Percentiles rank a stretch among this genome's conserved stretches.
phyloP scores from a whole-genome alignment of 345 rosid genomes.

The Nephelium lappaceum region DNA sequence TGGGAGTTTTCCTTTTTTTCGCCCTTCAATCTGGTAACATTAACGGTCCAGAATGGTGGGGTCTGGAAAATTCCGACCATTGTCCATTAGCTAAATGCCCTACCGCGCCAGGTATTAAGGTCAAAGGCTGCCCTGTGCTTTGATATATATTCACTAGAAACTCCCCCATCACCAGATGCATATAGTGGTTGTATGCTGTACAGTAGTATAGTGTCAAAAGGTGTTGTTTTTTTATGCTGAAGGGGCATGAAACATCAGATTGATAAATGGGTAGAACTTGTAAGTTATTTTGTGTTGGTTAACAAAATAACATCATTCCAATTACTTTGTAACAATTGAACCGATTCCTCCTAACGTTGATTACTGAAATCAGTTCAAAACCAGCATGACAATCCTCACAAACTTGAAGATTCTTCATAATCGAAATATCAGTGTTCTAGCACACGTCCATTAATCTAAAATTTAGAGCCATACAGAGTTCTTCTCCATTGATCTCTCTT shows the following conservation, averaged over 20 bases:
- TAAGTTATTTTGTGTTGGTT: too few species aligned
- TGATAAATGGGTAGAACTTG: not conserved
- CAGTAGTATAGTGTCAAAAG: not conserved
- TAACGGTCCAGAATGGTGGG: slow-evolving; percentile 58
- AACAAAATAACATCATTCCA: too few species aligned
- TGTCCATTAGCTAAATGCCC: slow-evolving; percentile 53
- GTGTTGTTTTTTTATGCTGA: not conserved
- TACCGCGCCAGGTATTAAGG: slow-evolving; percentile 41
- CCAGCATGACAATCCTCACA: too few species aligned
- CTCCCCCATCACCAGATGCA: not conserved
- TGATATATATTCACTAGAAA: slow-evolving; percentile 8
- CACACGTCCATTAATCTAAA: too few species aligned
- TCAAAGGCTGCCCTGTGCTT: slow-evolving; percentile 42
- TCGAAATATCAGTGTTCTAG: too few species aligned
- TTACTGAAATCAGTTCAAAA: too few species aligned
- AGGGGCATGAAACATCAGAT: not conserved
- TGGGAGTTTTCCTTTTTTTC: slow-evolving; percentile 42
- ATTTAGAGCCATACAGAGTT: not conserved
- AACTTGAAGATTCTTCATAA: too few species aligned
- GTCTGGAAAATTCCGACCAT: slow-evolving; percentile 44
- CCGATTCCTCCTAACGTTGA: too few species aligned
- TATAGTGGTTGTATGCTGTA: not conserved
- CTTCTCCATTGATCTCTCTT: too few species aligned
- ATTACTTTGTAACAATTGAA: too few species aligned
- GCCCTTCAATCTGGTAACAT: slow-evolving; percentile 37